Conservation (phyloP, 768 basidiomycete species). For the Agrocybe pediades region DNA sequence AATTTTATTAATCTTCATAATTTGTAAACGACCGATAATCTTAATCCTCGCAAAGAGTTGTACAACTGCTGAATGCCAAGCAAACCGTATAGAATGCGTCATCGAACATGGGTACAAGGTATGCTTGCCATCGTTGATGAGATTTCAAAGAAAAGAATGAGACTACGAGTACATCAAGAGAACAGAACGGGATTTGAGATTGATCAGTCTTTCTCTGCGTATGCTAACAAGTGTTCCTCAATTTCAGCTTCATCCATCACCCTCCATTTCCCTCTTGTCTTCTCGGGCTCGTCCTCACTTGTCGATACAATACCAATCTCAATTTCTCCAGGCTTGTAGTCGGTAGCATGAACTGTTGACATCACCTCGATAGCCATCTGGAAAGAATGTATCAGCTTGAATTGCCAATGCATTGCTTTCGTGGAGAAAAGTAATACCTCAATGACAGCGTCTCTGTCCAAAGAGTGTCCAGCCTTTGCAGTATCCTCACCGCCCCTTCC, state of each 20-base stretch:
- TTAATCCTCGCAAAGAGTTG: conserved; percentile 16
- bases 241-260: conserved; percentile 78
- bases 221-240: conserved; percentile 78
- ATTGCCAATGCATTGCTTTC: background rate
- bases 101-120: background rate
- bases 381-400: background rate
- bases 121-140: too few species aligned
- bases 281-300: conserved; percentile 68
- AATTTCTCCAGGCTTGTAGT: conserved; percentile 94
- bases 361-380: conserved; percentile 95
- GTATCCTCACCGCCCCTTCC: conserved; percentile 82
- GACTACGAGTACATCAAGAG: conserved; percentile 1
- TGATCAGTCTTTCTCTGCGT: conserved; percentile 82
- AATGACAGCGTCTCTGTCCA: conserved; percentile 80
- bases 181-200: background rate
- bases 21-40: conserved; percentile 10
- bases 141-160: background rate
- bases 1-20: conserved; percentile 31
- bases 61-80: conserved; percentile 6
- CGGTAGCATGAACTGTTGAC: conserved; percentile 92
- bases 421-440: conserved; percentile 59
- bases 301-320: conserved; percentile 93
- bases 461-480: conserved; percentile 68
- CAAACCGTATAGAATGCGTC: background rate
- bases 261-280: conserved; percentile 77